Conservation (phyloP, 202 grass and related monocot species). For the Dendrocalamus latiflorus region DNA sequence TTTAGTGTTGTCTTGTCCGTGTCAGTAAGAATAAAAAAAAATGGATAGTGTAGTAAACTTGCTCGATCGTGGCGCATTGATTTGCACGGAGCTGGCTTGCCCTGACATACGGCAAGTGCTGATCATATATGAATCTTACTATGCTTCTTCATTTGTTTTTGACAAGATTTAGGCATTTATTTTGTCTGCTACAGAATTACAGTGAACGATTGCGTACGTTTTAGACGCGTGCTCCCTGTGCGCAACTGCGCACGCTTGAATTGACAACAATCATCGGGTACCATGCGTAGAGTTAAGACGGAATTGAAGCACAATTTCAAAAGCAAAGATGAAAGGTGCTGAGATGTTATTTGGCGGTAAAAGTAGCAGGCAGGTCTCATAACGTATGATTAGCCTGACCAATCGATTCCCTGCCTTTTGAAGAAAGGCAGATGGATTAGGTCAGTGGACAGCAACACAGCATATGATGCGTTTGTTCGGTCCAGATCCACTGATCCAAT, state of each 20-base stretch:
- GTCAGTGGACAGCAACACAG: conserved; percentile 12
- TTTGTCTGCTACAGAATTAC: background rate
- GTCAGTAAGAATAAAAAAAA: background rate
- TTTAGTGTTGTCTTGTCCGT: background rate
- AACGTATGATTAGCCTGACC: conserved; percentile 22
- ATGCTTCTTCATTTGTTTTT: background rate
- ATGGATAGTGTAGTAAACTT: background rate
- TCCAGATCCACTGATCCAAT: conserved; percentile 1
- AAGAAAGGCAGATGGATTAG: conserved; percentile 16
- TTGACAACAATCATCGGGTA: background rate
- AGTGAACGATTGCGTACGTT: background rate
- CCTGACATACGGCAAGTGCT: background rate
- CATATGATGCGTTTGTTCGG: conserved; percentile 20
- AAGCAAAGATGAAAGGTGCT: background rate
- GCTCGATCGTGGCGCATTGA: background rate
- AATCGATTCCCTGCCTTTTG: background rate
- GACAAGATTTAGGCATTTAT: background rate
- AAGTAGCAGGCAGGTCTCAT: background rate
- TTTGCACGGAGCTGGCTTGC: background rate
- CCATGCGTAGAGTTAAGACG: background rate
- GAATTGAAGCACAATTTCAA: background rate
- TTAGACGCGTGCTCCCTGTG: background rate
- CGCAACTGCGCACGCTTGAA: background rate
- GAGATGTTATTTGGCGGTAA: background rate
- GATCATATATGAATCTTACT: background rate